These are phyloP conservation scores for Crepidotus variabilis DNA, from an alignment of 768 basidiomycete genomes.

Conservation along the genomic window DNA sequence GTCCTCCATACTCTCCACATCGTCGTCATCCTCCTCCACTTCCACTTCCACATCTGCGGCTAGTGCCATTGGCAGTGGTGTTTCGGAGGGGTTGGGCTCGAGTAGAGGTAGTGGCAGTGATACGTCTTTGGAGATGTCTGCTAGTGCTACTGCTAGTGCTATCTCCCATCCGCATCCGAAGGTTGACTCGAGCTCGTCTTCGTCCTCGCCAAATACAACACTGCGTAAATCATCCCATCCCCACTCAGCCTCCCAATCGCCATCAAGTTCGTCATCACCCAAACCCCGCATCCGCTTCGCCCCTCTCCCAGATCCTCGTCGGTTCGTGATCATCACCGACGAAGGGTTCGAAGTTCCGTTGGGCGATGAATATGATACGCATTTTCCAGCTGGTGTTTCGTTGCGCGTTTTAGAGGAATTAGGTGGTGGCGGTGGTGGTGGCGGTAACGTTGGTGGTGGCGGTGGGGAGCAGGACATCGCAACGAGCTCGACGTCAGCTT, in stretches of 20 bases:
- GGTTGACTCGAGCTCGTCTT: neutral
- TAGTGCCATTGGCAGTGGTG: no score
- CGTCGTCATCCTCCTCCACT: constrained; percentile 10
- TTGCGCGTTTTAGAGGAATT: neutral
- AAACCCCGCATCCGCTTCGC: constrained; percentile 68
- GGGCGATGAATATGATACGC: constrained; percentile 13
- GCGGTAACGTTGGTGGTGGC: constrained; percentile 7
- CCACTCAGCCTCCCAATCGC: no score
- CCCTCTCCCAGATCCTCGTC: constrained; percentile 75
- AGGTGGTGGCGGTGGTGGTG: neutral
- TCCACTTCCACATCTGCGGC: constrained; percentile 10
- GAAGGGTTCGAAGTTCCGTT: constrained; percentile 39
- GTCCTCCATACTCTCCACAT: constrained; percentile 8
- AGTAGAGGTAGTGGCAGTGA: neutral
- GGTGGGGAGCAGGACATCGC: constrained; percentile 1
- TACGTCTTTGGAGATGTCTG: neutral
- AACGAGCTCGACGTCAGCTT: no score
- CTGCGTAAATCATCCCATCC: no score
- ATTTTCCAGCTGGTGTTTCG: constrained; percentile 17
- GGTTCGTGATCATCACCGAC: constrained; percentile 40
- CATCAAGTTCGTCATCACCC: neutral
- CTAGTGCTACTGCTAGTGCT: neutral
- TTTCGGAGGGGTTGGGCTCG: no score
- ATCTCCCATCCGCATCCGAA: constrained; percentile 2
- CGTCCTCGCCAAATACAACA: constrained; percentile 1